phyloP scores from a whole-genome alignment of 192 early-diverging fungal genomes.

The Gonapodya sp. region DNA sequence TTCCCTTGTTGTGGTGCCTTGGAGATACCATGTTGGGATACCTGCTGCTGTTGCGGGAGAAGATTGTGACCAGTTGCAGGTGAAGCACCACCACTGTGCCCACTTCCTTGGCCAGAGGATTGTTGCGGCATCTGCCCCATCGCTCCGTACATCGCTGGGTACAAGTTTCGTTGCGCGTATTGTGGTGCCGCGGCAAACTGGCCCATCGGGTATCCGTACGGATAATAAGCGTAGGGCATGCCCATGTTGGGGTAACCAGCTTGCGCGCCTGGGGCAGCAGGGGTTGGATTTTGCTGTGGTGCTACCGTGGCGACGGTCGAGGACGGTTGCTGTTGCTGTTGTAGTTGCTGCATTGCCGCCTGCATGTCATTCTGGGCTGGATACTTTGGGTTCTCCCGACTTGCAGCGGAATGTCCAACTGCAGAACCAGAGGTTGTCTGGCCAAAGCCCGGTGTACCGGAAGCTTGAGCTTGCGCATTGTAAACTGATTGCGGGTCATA shows the following conservation, averaged over 20 bases:
- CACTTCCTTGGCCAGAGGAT: background rate
- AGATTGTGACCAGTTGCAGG: background rate
- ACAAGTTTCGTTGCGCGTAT: background rate
- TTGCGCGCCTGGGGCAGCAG: background rate
- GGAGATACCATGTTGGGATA: background rate
- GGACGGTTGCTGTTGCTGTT: background rate
- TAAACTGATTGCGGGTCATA: background rate
- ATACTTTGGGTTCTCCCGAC: background rate
- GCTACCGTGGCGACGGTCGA: background rate
- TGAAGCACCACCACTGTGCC: background rate
- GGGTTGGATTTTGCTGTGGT: background rate
- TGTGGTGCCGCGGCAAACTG: conserved; percentile 1
- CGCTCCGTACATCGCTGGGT: background rate
- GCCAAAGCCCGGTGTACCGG: background rate
- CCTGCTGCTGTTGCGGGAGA: background rate
- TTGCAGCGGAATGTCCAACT: background rate
- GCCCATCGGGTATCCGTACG: background rate
- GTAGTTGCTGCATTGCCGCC: background rate
- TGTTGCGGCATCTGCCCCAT: background rate
- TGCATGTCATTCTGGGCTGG: background rate
- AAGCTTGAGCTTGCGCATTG: background rate
- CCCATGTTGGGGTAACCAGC: background rate
- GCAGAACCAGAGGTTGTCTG: background rate
- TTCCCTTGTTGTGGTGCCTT: background rate
- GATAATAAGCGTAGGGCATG: background rate